Evolutionary conservation across 2,329 filamentous ascomycete genomes (phyloP).

Genomic region (Claviceps humidiphila): DNA sequence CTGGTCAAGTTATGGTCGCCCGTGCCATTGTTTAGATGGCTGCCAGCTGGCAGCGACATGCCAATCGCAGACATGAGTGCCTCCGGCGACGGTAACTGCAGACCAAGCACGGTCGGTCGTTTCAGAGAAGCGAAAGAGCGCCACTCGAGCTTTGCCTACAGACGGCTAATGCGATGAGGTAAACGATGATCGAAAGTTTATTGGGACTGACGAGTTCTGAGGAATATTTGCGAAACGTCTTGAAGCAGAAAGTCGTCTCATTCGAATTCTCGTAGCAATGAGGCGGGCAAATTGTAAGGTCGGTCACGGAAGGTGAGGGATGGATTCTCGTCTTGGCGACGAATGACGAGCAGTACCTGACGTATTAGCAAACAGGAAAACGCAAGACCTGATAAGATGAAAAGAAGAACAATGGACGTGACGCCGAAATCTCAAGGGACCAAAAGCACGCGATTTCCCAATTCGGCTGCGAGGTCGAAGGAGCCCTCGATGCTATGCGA

Average conservation of each 20-base stretch:
- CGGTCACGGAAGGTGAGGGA: background rate
- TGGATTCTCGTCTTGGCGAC: background rate
- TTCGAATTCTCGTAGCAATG: background rate
- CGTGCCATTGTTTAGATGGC: constrained; percentile 22
- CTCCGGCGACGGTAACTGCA: constrained; percentile 1
- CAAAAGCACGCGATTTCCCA: background rate
- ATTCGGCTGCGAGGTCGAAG: background rate
- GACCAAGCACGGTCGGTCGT: background rate
- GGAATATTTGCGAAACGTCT: background rate
- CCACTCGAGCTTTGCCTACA: background rate
- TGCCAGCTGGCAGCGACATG: constrained; percentile 16
- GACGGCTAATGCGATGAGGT: background rate
- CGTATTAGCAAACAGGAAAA: background rate
- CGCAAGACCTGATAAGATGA: background rate
- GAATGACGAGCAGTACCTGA: background rate
- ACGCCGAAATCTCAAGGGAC: background rate
- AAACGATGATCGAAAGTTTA: background rate
- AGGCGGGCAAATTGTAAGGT: background rate
- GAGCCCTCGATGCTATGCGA: background rate
- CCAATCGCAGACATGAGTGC: constrained; percentile 26
- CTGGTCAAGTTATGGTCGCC: constrained; percentile 40
- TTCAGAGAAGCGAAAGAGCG: background rate
- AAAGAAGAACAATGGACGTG: background rate
- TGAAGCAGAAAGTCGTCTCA: background rate
- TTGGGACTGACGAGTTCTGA: background rate